Conservation (phyloP, 2,329 filamentous ascomycete species). For the Sporothrix sp. region DNA sequence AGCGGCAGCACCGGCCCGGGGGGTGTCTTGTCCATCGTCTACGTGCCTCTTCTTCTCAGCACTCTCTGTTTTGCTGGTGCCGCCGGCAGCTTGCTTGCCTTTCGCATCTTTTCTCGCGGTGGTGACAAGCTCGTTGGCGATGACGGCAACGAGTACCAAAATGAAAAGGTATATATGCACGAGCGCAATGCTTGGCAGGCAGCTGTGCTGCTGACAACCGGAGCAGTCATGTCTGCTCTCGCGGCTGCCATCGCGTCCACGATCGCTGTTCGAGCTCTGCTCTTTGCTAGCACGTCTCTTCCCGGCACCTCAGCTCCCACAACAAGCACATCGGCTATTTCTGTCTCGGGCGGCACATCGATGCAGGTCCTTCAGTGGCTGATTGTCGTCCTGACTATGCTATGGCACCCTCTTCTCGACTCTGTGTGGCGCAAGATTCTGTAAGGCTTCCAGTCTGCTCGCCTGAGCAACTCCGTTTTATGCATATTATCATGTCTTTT, state of each 20-base stretch:
- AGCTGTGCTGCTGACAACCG: conserved; percentile 12
- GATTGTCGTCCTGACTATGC: conserved; percentile 15
- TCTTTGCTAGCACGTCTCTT: conserved; percentile 15
- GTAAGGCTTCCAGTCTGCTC: no score
- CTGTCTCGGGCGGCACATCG: conserved; percentile 13
- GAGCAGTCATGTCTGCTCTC: conserved; percentile 12
- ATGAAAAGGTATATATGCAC: neutral
- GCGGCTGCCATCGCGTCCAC: conserved; percentile 16
- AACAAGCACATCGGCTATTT: neutral
- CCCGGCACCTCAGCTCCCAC: conserved; percentile 3
- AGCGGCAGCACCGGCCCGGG: conserved; percentile 14
- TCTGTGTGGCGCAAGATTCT: conserved; percentile 11
- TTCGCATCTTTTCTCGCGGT: neutral
- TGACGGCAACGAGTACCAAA: neutral
- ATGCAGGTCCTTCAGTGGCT: conserved; percentile 19
- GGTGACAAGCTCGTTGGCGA: neutral
- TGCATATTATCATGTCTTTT: no score
- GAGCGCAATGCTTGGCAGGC: conserved; percentile 7
- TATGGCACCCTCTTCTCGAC: conserved; percentile 17
- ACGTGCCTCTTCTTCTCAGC: conserved; percentile 14
- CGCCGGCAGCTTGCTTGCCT: conserved; percentile 10
- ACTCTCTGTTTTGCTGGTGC: conserved; percentile 13
- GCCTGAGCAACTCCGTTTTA: no score
- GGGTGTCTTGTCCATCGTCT: conserved; percentile 13
- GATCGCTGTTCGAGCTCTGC: conserved; percentile 16